These are phyloP conservation scores for Calycina marina DNA, from an alignment of 2,329 filamentous ascomycete species.

Conservation along the genomic window DNA sequence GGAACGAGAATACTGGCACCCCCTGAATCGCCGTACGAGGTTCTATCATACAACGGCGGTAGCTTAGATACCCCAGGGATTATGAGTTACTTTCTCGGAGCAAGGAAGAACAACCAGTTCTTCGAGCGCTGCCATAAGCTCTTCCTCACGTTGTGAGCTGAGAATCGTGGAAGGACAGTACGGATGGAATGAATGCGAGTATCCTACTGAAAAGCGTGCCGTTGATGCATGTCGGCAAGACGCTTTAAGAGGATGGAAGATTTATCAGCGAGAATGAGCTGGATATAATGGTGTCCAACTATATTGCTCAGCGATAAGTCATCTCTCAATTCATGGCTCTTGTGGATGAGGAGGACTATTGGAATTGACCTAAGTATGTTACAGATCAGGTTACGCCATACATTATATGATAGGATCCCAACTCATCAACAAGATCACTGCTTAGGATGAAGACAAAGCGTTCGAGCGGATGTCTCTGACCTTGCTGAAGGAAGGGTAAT, in stretches of 20 bases:
- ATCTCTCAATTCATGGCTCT: slow-evolving; percentile 36
- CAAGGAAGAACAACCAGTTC: slow-evolving; percentile 28
- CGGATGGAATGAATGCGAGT: slow-evolving; percentile 34
- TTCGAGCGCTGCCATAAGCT: slow-evolving; percentile 34
- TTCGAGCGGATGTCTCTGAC: slow-evolving; percentile 34
- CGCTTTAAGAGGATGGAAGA: slow-evolving; percentile 21
- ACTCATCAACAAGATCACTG: slow-evolving; percentile 36
- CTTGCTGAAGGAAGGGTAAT: slow-evolving; percentile 25
- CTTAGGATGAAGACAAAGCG: slow-evolving; percentile 33
- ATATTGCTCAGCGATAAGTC: slow-evolving; percentile 41
- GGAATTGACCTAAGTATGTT: slow-evolving; percentile 39
- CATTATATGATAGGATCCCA: slow-evolving; percentile 36
- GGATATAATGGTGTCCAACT: slow-evolving; percentile 34
- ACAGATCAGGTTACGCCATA: slow-evolving; percentile 31
- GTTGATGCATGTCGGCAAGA: slow-evolving; percentile 20
- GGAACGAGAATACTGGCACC: slow-evolving; percentile 33
- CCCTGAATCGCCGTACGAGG: slow-evolving; percentile 30
- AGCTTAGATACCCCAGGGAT: slow-evolving; percentile 24
- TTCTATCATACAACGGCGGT: slow-evolving; percentile 32
- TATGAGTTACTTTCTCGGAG: slow-evolving; percentile 34
- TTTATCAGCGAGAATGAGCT: slow-evolving; percentile 26
- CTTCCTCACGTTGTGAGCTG: slow-evolving; percentile 35
- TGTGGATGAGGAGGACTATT: slow-evolving; percentile 33
- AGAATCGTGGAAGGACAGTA: slow-evolving; percentile 30
- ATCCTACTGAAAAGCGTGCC: slow-evolving; percentile 31